Conservation (phyloP, 2,329 filamentous ascomycete species). For the Monosporascus sp. region DNA sequence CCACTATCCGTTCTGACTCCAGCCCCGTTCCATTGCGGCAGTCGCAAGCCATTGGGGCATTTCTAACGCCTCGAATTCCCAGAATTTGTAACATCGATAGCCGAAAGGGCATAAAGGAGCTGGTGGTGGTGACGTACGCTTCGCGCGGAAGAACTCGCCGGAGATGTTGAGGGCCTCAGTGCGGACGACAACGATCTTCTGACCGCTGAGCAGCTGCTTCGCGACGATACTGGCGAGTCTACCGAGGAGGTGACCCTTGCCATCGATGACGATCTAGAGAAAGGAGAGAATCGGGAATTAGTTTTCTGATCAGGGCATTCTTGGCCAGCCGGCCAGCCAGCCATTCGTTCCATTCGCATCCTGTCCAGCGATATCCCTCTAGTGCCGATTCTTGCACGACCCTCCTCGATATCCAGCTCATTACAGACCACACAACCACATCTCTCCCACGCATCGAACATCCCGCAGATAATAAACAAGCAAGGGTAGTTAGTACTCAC, state of each 20-base stretch:
- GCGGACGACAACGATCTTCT: slow-evolving; percentile 99
- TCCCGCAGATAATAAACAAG: neutral
- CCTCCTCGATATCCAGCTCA: too few relatives aligned
- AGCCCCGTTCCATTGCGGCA: neutral
- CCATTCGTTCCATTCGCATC: too few relatives aligned
- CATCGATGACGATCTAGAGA: slow-evolving; percentile 91
- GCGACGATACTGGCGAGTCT: slow-evolving; percentile 96
- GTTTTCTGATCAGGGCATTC: slow-evolving; percentile 15
- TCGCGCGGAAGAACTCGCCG: slow-evolving; percentile 99
- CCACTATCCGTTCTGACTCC: slow-evolving; percentile 11
- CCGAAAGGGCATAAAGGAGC: neutral
- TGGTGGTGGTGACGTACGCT: slow-evolving; percentile 72
- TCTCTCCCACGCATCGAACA: neutral
- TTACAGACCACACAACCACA: too few relatives aligned
- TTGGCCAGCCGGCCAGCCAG: too few relatives aligned
- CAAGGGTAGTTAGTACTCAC: slow-evolving; percentile 46
- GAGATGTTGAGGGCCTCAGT: slow-evolving; percentile 99
- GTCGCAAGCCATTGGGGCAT: slow-evolving; percentile 8
- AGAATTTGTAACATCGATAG: neutral
- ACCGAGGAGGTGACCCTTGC: slow-evolving; percentile 99
- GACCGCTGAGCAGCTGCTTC: slow-evolving; percentile 97
- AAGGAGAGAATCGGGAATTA: slow-evolving; percentile 22
- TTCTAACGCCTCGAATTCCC: slow-evolving; percentile 1
- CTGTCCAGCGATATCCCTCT: too few relatives aligned
- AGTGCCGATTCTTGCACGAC: too few relatives aligned